Base-by-base conservation (phyloP, 495 filamentous ascomycete genomes). In the Umbilicaria muhlenbergii region DNA sequence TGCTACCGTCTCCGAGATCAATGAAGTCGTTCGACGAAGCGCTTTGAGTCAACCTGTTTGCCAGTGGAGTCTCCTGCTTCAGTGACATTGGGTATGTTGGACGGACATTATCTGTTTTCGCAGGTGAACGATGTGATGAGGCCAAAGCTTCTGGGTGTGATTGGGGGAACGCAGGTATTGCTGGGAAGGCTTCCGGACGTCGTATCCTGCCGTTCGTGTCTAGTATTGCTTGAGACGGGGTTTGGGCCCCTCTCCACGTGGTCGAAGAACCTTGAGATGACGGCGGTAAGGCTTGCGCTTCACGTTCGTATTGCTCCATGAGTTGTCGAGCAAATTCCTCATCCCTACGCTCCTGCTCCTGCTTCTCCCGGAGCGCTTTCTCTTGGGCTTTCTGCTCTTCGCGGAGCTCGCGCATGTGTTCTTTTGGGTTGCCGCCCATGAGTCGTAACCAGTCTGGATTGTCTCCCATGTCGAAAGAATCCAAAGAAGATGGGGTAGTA, bases 261-360 rank as follows among this genome's bases (percentile, higher is more conserved):
- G 36, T 28, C 31, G 18, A 24, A 28, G 42, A 28, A 15, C 12
- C 19, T 11, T 19, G 33, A 8, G 36, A 34, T 32, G 49, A 46
- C 8, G 49, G 39, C 34, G 15, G 21, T 41, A 18, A 44, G n/a
- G 33, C 1, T 8, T 28, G 24, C 6, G 24, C 8, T 28, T 2
- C 24, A 28, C 24, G 24, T 6, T 28, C 24, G 24, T 28, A 52
- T 40, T 39, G 41, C 38, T 41, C 51, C 42, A 63, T 57, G 7
- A 76, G 45, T 35, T 43, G 56, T 24, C 65, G 63, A 42, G 71
- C 73, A 45, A 64, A 55, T 47, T 69, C 68, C 35, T 51, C 69
- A 46, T 77, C 73, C n/a, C 45, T 53, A 19, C 57, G 63, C 44
- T 67, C 62, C 44, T 61, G 60, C 51, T 62, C 48, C 34, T 56